These are phyloP conservation scores for Hirsutella rhossiliensis DNA, from an alignment of 2,329 filamentous ascomycete genomes.

Conservation along the genomic window DNA sequence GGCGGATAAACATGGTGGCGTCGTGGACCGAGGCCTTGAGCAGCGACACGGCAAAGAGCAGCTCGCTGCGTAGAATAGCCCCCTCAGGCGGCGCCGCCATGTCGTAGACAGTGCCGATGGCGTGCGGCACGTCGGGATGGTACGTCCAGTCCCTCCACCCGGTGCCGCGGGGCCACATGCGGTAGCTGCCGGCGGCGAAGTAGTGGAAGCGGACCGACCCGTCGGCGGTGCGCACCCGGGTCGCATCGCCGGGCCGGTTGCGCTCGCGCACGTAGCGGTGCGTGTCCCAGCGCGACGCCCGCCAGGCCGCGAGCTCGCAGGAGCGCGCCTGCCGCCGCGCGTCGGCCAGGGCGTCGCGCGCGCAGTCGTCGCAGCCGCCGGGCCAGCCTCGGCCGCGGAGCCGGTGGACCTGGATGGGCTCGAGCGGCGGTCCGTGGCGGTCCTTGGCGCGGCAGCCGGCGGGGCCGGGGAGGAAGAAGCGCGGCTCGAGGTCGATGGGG, in stretches of 20 bases:
- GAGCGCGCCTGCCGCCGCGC: neutral
- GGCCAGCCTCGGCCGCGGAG: neutral
- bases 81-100: neutral
- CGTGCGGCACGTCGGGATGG: constrained; percentile 2
- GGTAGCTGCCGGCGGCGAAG: neutral
- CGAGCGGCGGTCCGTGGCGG: no score
- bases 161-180: constrained; percentile 1
- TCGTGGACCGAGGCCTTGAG: constrained; percentile 1
- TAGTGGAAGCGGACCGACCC: neutral
- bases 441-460: neutral
- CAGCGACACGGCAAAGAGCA: constrained; percentile 1
- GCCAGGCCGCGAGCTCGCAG: neutral
- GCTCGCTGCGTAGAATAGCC: constrained; percentile 1
- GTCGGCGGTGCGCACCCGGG: neutral
- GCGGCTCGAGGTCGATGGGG: constrained; percentile 5
- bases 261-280: neutral
- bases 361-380: neutral
- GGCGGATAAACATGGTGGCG: neutral
- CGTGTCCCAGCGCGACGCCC: neutral
- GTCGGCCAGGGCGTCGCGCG: neutral
- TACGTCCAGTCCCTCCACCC: neutral
- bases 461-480: constrained; percentile 5
- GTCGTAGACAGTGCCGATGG: constrained; percentile 2
- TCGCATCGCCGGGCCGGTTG: neutral
- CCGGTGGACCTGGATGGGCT: neutral